A percentile compares a stretch with the other conserved stretches of the same genome.
phyloP scores from a whole-genome alignment of 805 yeast genomes.

The Torulaspora franciscae region DNA sequence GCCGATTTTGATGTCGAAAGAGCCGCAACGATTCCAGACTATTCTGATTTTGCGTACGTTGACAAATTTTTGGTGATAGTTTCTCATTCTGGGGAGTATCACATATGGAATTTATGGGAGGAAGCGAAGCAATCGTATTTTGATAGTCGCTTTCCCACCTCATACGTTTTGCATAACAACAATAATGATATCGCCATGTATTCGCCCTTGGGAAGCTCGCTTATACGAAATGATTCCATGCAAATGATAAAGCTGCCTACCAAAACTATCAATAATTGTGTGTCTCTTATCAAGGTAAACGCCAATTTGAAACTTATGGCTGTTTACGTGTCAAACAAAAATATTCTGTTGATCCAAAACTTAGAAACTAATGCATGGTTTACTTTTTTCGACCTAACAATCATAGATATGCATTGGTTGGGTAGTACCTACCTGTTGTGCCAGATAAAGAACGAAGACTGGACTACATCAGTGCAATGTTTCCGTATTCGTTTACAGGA shows the following conservation, averaged over 20 bases:
- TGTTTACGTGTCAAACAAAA: constrained; percentile 30
- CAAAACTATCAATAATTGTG: constrained; percentile 30
- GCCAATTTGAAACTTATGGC: constrained; percentile 28
- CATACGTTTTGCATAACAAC: constrained; percentile 23
- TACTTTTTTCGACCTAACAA: constrained; percentile 22
- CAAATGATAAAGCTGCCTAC: constrained; percentile 32
- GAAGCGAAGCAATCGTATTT: constrained; percentile 19
- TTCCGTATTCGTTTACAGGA: constrained; percentile 25
- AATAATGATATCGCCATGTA: constrained; percentile 30
- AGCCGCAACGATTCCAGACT: constrained; percentile 5
- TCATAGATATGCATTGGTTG: constrained; percentile 33
- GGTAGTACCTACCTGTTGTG: constrained; percentile 31
- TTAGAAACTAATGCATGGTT: constrained; percentile 30
- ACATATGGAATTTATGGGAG: constrained; percentile 31
- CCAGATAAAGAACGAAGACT: constrained; percentile 24
- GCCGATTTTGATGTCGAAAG: constrained; percentile 10
- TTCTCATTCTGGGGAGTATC: constrained; percentile 23
- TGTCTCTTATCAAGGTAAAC: constrained; percentile 22
- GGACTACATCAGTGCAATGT: constrained; percentile 21
- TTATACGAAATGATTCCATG: constrained; percentile 18
- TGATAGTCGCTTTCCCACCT: constrained; percentile 23
- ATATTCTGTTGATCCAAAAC: constrained; percentile 29
- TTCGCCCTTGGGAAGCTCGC: constrained; percentile 26
- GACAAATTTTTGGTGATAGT: constrained; percentile 16
- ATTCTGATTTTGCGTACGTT: constrained; percentile 18